phyloP scores from a whole-genome alignment of 176 grass and related monocot genomes.

The Eleusine indica region DNA sequence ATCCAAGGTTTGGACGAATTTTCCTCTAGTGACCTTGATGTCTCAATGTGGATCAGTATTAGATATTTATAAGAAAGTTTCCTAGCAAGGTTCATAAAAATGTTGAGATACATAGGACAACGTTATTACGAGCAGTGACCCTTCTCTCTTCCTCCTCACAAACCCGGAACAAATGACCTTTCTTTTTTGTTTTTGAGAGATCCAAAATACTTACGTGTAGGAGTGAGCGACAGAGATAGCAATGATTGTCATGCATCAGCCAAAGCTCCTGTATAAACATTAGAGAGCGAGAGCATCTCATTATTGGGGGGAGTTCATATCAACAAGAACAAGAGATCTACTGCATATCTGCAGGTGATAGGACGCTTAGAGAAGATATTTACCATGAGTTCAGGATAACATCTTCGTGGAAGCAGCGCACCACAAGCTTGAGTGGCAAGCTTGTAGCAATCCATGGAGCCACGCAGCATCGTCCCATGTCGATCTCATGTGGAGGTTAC shows the following conservation, averaged over 20 bases:
- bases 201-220: conserved; percentile 48
- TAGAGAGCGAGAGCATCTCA: conserved; percentile 27
- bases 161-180: not conserved
- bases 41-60: too few relatives aligned
- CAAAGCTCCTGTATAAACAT: conserved; percentile 27
- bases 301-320: not conserved
- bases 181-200: conserved; percentile 38
- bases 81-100: not conserved
- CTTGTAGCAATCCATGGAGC: conserved; percentile 10
- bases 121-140: conserved; percentile 16
- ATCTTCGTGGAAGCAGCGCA: not conserved
- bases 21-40: too few relatives aligned
- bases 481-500: conserved; percentile 12
- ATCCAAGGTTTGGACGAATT: too few relatives aligned
- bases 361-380: conserved; percentile 13
- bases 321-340: not conserved
- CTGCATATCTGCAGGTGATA: conserved; percentile 31
- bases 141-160: conserved; percentile 9
- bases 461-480: conserved; percentile 1
- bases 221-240: conserved; percentile 47
- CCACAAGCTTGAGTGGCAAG: not conserved
- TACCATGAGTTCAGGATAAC: conserved; percentile 28
- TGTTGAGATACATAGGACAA: not conserved
- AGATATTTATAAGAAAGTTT: too few relatives aligned
- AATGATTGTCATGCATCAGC: conserved; percentile 22